Base-by-base conservation (phyloP, 352 stramenopile species). In the Pilasporangium apinafurcum region DNA sequence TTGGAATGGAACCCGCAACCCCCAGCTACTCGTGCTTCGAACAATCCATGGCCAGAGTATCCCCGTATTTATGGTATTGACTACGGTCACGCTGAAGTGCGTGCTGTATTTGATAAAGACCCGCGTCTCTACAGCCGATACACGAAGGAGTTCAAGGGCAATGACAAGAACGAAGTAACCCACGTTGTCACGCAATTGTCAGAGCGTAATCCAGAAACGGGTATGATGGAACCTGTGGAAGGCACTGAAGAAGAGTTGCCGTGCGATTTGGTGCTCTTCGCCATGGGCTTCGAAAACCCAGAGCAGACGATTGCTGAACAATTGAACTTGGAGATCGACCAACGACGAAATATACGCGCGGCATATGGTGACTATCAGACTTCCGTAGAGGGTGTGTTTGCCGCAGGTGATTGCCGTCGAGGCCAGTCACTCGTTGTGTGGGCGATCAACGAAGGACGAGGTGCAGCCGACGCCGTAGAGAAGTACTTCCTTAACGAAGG, bases 11-110 rank as follows among this genome's bases (percentile, higher is more conserved):
- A 98, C 72, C 68, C 90, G 24, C 62, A 87, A 61, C 95, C 94
- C 21, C 96, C 95, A 8, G 64, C 75, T 38, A 66, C 90, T 53
- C 92, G 96, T 39, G 90, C 93, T n/a, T 55, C 83, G 0, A 62
- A 87, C 53, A 99, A 98, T 72, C 95, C 95, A 37, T 98, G 96
- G 96, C 96, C 95, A 3, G 86, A 98, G 66, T 98, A 96, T 86
- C 96, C 96, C 40, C 94, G 95, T 51, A 89, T 98, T 33, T 98
- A 95, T 69, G 92, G 95, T 45, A 83, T 98, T n/a, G 96, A 98
- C 63, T 99, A 99, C 51, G 95, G 96, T 35, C 96, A 98, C 72
- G 93, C 87, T 27, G 96, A 99, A 81, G 93, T 97, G 27, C 69
- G 69, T 14, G 67, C 71, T 1, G 61, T 98, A 81, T 94, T 96